Percentiles rank a stretch among this genome's conserved stretches.
These are phyloP conservation scores for Panicum miliaceum DNA, from an alignment of 176 grass and related monocot genomes.

Conservation along the genomic window DNA sequence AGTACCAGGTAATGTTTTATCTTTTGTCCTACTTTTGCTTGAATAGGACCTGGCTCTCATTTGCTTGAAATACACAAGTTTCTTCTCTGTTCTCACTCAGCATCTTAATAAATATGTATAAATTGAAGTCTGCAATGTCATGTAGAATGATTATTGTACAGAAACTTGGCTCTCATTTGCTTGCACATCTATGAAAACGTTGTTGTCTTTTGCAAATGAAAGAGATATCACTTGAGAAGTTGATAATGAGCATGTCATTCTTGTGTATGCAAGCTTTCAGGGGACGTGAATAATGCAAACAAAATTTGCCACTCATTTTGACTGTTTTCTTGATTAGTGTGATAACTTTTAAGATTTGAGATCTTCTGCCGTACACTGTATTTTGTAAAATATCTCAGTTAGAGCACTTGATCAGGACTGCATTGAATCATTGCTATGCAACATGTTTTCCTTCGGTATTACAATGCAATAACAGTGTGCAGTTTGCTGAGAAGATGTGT, in stretches of 20 bases:
- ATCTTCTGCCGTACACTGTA: background rate
- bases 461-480: background rate
- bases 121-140: background rate
- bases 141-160: conserved; percentile 18
- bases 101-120: conserved; percentile 25
- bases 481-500: background rate
- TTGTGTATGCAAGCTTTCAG: background rate
- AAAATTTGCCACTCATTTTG: background rate
- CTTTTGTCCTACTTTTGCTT: background rate
- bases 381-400: background rate
- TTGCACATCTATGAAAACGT: conserved; percentile 12
- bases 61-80: conserved; percentile 13
- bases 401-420: background rate
- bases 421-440: background rate
- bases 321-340: background rate
- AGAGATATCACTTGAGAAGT: background rate
- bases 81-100: background rate
- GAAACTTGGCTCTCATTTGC: background rate
- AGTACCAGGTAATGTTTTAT: conserved; percentile 35
- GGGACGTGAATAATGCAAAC: background rate
- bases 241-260: background rate
- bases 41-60: background rate
- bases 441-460: background rate
- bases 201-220: background rate
- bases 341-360: background rate